Conservation (phyloP, 306 rosid genomes). For the Lagenaria siceraria region DNA sequence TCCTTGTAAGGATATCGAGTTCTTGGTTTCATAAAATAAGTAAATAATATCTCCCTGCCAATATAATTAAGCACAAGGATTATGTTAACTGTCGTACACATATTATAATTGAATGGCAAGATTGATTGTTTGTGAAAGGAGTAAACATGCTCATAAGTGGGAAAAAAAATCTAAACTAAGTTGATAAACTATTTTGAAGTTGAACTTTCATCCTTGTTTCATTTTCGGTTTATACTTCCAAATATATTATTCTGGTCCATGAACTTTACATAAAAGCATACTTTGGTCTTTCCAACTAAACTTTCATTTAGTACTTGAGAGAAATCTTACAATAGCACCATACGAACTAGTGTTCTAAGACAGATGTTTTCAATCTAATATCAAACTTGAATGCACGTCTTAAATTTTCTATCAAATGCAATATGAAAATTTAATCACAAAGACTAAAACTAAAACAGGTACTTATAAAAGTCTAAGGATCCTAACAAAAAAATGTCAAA, state of each 20-base stretch:
- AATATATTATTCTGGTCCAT: neutral
- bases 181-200: neutral
- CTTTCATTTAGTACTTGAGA: neutral
- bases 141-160: neutral
- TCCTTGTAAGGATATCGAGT: conserved; percentile 75
- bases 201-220: neutral
- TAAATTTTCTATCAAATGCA: neutral
- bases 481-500: neutral
- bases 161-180: neutral
- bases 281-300: neutral
- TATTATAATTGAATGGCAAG: neutral
- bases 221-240: neutral
- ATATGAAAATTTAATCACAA: neutral
- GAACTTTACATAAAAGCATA: neutral
- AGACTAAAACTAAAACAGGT: neutral
- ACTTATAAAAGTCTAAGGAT: neutral
- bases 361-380: neutral
- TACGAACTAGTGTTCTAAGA: neutral
- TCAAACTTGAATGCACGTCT: neutral
- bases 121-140: neutral
- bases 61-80: conserved; percentile 11
- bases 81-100: neutral
- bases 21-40: conserved; percentile 86
- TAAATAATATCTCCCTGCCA: conserved; percentile 61
- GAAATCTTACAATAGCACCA: neutral